Base-by-base conservation (phyloP, 768 basidiomycete genomes). In the Rhodotorula paludigena region DNA sequence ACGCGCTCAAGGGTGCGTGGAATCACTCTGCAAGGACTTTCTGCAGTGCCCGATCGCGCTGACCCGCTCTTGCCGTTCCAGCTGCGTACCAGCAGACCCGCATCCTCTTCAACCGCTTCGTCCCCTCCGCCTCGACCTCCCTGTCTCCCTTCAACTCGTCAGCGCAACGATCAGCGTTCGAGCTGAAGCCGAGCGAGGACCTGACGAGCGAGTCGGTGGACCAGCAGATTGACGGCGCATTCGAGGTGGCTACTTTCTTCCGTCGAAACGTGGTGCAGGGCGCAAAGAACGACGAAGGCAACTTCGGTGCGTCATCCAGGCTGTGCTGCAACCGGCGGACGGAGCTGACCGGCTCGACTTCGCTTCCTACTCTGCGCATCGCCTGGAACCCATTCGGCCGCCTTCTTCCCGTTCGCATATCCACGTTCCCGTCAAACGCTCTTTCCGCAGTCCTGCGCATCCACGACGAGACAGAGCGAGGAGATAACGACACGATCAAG, bases 241-340 rank as follows among this genome's bases (percentile, higher is more conserved):
- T 80, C 57, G 90, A 96, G 49, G 81, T 92, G 51, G 89, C 92
- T 8, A 76, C 80, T 32, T 84, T 89, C 42, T 76, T 97, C 66
- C 82, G 88, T 68, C 84, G 80, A 77, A 97, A 98, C 77, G 82
- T 98, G 51, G 92, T 91, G 1, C 93, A 97, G 78, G 93, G 86
- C 4, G 78, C 80, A 51, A 83, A 80, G 74, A 80, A 84, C 16
- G 75, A 77, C 28, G 75, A 78, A 16, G 63, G 78, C 25, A 76
- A 75, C n/a, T 72, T 73, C 35, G 63, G 68, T 69, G 30, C 20
- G 48, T 42, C 10, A 3, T 20, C 7, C 32, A 7, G 32, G 15
- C 2, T 20, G 49, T 18, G 49, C 15, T 51, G 16, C 18, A 18
- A 9, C 32, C 2, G 49, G 21, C 33, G n/a, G n/a, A n/a, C n/a